Evolutionary conservation across 345 rosid species (phyloP).

Genomic region (Eucalyptus marginata): DNA sequence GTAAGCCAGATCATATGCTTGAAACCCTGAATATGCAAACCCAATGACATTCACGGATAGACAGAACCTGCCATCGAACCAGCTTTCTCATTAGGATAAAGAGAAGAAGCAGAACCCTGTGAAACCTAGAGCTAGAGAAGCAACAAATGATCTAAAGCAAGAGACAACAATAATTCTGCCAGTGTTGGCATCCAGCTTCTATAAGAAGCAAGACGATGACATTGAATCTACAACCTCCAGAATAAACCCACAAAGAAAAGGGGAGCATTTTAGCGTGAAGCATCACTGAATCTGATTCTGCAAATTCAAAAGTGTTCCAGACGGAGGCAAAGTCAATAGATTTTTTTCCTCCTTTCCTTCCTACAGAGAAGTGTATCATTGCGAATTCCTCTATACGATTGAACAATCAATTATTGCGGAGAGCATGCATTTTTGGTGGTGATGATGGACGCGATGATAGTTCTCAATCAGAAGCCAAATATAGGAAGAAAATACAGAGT

Average conservation of each 20-base stretch:
- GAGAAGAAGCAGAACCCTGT: background rate
- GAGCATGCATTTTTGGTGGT: background rate
- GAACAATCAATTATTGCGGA: background rate
- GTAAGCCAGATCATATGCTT: constrained; percentile 55
- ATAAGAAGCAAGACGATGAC: background rate
- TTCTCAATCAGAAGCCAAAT: background rate
- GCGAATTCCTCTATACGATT: background rate
- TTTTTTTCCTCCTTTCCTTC: background rate
- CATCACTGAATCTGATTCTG: background rate
- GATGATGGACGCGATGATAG: background rate
- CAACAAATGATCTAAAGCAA: background rate
- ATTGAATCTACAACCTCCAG: background rate
- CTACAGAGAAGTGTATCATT: background rate
- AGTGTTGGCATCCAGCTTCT: background rate
- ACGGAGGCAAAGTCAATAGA: background rate
- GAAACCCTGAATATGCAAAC: constrained; percentile 64
- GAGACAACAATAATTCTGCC: background rate
- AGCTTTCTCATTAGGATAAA: background rate
- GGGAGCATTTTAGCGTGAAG: background rate
- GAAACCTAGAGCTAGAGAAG: background rate
- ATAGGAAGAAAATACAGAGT: background rate
- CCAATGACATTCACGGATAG: constrained; percentile 69
- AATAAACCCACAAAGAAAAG: background rate
- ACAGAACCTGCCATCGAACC: constrained; percentile 52
- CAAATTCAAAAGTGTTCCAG: background rate